Evolutionary conservation across 1,284 basidiomycete genomes (phyloP).

Genomic region (Salmacisia buchloeana): DNA sequence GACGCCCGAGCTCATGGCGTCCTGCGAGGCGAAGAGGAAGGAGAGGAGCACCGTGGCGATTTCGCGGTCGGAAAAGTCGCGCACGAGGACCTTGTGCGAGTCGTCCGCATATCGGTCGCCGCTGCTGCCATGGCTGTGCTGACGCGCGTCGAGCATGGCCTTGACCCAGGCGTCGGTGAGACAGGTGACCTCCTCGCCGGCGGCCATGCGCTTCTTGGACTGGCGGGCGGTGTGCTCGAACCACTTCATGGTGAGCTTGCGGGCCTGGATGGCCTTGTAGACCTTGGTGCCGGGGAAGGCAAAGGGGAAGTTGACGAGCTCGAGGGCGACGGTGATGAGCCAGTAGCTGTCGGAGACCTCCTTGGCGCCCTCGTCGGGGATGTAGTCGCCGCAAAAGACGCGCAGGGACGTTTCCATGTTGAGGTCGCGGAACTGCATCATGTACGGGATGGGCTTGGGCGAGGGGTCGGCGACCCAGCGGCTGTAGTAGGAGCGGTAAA

Average conservation of each 20-base stretch:
- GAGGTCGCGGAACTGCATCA: slow-evolving; percentile 82
- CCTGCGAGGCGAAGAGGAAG: slow-evolving; percentile 96
- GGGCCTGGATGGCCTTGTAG: slow-evolving; percentile 86
- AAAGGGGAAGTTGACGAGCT: slow-evolving; percentile 97
- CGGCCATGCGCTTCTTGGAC: slow-evolving; percentile 78
- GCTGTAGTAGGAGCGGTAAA: slow-evolving; percentile 71
- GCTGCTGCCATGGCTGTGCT: no score
- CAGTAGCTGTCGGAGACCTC: slow-evolving; percentile 93
- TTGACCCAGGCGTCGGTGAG: slow-evolving; percentile 89
- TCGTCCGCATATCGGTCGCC: slow-evolving; percentile 52
- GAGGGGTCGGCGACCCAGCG: slow-evolving; percentile 49
- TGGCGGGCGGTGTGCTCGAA: slow-evolving; percentile 72
- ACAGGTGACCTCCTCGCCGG: slow-evolving; percentile 75
- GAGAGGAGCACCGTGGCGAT: slow-evolving; percentile 90
- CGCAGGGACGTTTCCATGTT: slow-evolving; percentile 97
- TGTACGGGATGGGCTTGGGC: slow-evolving; percentile 56
- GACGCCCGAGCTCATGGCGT: slow-evolving; percentile 78
- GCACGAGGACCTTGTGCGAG: slow-evolving; percentile 53
- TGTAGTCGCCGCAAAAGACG: slow-evolving; percentile 88
- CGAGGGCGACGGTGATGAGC: slow-evolving; percentile 87
- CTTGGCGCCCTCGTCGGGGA: slow-evolving; percentile 68
- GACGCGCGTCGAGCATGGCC: slow-evolving; percentile 61
- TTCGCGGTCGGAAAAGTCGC: slow-evolving; percentile 86
- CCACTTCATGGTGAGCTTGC: slow-evolving; percentile 81
- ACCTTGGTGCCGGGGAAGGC: slow-evolving; percentile 77